Evolutionary conservation across 768 basidiomycete genomes (phyloP).

Genomic region (Naganishia kalamii): DNA sequence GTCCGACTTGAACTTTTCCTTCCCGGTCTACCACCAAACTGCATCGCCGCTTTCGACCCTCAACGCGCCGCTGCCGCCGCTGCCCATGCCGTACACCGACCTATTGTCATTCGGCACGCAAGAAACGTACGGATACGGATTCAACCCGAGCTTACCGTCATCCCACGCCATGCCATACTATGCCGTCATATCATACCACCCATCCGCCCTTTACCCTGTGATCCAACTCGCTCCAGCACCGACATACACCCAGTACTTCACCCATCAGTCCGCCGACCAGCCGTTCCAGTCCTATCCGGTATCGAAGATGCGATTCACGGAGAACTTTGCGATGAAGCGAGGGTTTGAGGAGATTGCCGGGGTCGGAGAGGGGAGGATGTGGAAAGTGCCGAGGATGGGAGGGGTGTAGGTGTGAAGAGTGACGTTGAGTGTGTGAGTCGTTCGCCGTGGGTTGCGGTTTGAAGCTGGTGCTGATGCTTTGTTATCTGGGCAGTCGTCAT

Average conservation of each 20-base stretch:
- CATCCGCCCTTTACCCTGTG: background rate
- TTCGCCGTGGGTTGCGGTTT: no score
- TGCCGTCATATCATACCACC: background rate
- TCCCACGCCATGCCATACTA: background rate
- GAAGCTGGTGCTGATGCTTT: no score
- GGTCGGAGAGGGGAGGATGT: no score
- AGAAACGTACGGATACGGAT: background rate
- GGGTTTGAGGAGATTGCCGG: background rate
- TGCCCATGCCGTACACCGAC: background rate
- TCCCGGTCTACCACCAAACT: background rate
- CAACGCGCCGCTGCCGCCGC: no score
- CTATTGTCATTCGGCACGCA: background rate
- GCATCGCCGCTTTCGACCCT: no score
- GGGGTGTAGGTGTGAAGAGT: no score
- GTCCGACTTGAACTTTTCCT: background rate
- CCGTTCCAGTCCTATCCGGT: background rate
- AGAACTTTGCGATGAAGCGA: slow-evolving; percentile 1
- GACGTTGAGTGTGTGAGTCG: no score
- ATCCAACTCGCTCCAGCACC: background rate
- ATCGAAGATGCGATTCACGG: background rate
- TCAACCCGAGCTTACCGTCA: slow-evolving; percentile 5
- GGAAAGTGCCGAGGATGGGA: no score
- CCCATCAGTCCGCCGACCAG: no score
- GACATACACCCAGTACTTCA: background rate
- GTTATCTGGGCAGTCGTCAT: no score